These are phyloP conservation scores for Steccherinum ochraceum DNA, from an alignment of 768 basidiomycete genomes.

Conservation along the genomic window DNA sequence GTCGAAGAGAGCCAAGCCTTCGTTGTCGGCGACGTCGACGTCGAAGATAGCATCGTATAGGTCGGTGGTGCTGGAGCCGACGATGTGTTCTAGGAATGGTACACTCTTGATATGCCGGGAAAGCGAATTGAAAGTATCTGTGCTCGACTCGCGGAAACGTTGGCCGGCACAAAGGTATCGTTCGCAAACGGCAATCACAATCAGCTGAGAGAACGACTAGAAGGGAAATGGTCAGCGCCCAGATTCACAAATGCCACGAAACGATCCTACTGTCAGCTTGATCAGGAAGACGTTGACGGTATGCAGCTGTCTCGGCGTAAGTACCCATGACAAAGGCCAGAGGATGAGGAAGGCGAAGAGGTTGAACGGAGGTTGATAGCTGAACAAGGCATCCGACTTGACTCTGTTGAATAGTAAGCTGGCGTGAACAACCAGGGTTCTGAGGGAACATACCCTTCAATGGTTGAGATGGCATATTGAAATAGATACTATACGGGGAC, in stretches of 20 bases:
- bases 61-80: constrained; percentile 63
- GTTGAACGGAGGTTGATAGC: constrained; percentile 90
- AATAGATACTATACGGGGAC: constrained; percentile 59
- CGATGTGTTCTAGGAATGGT: constrained; percentile 68
- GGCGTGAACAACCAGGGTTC: neutral
- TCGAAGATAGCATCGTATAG: constrained; percentile 79
- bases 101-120: constrained; percentile 69
- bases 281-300: constrained; percentile 82
- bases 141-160: constrained; percentile 44
- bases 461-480: constrained; percentile 79
- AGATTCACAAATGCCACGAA: neutral
- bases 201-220: constrained; percentile 70
- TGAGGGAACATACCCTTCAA: constrained; percentile 61
- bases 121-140: constrained; percentile 52
- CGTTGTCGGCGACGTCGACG: constrained; percentile 37
- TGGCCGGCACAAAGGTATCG: constrained; percentile 53
- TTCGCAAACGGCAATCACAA: constrained; percentile 77
- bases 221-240: too few relatives aligned
- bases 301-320: constrained; percentile 76
- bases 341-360: constrained; percentile 74
- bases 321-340: constrained; percentile 69
- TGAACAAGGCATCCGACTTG: constrained; percentile 85
- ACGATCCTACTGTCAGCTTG: constrained; percentile 55
- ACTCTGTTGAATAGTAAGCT: constrained; percentile 41
- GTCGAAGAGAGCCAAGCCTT: constrained; percentile 42